phyloP scores from a whole-genome alignment of 1,139 yeast genomes.

The Candida buenavistaensis region DNA sequence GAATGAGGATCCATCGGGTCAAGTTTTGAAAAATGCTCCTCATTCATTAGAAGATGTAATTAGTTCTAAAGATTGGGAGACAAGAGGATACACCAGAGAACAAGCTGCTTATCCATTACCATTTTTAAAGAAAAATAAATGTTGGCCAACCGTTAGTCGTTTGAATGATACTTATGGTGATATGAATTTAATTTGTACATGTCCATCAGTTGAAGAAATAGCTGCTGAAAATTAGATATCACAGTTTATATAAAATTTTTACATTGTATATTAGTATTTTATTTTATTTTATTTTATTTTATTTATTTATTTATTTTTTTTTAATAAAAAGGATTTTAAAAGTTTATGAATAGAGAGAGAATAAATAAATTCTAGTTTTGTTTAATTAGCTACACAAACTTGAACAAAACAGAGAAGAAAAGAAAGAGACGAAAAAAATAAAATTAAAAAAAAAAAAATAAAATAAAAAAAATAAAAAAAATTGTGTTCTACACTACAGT shows the following conservation, averaged over 20 bases:
- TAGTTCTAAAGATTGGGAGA: conserved; percentile 63
- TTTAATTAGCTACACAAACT: too few species aligned
- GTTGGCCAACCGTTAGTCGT: conserved; percentile 95
- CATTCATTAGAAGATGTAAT: conserved; percentile 83
- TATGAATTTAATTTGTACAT: conserved; percentile 87
- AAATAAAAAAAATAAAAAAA: too few species aligned
- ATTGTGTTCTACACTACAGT: too few species aligned
- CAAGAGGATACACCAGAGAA: conserved; percentile 88
- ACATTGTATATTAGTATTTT: neutral
- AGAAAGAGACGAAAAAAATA: too few species aligned
- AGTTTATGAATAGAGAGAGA: too few species aligned
- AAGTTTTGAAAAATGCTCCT: conserved; percentile 85
- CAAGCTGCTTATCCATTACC: conserved; percentile 91
- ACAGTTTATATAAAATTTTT: too few species aligned
- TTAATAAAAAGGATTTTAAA: too few species aligned
- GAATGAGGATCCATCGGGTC: conserved; percentile 64
- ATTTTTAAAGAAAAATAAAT: conserved; percentile 69
- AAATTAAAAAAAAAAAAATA: too few species aligned
- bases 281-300: neutral
- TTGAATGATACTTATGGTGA: conserved; percentile 95
- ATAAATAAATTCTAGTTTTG: too few species aligned
- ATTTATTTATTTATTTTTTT: neutral
- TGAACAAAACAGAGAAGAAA: too few species aligned
- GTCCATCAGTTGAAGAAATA: conserved; percentile 78
- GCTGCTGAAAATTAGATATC: conserved; percentile 28